Percentiles rank a stretch among this genome's conserved stretches.
These are phyloP conservation scores for Zelonia costaricensis DNA, from an alignment of 208 protist species.

Conservation along the genomic window DNA sequence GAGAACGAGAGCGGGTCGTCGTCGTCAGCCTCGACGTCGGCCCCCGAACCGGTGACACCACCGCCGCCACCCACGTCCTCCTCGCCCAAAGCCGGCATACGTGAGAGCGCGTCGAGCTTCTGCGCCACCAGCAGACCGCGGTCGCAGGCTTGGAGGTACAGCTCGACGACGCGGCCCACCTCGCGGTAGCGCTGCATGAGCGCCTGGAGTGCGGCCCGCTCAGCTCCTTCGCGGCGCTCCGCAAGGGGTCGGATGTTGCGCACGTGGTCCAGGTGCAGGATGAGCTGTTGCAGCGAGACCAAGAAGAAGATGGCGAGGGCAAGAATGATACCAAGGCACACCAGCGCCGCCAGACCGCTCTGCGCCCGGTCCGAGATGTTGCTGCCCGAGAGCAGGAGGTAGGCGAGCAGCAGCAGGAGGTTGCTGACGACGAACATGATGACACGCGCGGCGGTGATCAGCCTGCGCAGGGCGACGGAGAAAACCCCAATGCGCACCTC, in stretches of 20 bases:
- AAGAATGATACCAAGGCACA: too few relatives aligned
- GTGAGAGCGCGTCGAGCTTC: constrained; percentile 17
- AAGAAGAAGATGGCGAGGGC: constrained; percentile 9
- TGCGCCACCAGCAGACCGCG: constrained; percentile 22
- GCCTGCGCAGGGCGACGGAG: constrained; percentile 1
- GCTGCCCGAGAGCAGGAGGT: constrained; percentile 13
- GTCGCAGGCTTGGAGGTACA: constrained; percentile 23
- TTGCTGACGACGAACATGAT: constrained; percentile 17
- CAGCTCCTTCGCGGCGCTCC: neutral
- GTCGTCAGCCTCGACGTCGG: neutral
- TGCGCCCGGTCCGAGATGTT: neutral
- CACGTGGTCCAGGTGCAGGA: neutral
- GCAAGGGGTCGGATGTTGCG: neutral
- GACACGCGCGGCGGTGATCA: constrained; percentile 9
- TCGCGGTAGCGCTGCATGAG: constrained; percentile 19
- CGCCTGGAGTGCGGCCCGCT: constrained; percentile 9
- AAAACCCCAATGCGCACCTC: constrained; percentile 2
- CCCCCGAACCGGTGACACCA: neutral
- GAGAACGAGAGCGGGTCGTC: constrained; percentile 14
- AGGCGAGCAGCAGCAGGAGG: constrained; percentile 18
- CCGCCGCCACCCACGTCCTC: neutral
- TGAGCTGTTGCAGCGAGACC: constrained; percentile 11
- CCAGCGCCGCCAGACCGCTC: constrained; percentile 8
- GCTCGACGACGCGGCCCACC: constrained; percentile 11
- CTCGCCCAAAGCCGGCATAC: neutral